Conservation (phyloP, 1,284 basidiomycete species). For the Peniophora sp. region DNA sequence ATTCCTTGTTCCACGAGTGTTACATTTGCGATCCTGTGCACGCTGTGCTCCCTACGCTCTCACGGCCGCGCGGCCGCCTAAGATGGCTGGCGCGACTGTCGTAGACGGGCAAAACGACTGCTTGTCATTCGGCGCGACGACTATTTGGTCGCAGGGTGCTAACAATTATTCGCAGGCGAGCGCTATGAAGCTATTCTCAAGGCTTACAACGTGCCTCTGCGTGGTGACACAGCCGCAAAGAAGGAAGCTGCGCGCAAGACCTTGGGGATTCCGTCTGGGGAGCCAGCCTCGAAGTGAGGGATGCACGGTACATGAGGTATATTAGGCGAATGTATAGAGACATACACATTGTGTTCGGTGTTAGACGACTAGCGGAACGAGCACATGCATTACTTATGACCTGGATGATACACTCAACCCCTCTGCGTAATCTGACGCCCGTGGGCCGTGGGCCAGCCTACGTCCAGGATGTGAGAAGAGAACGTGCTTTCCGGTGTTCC, state of each 20-base stretch:
- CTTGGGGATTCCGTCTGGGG: slow-evolving; percentile 22
- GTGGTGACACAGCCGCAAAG: slow-evolving; percentile 28
- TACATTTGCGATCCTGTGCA: background rate
- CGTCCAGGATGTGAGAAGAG: slow-evolving; percentile 57
- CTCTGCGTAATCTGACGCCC: slow-evolving; percentile 42
- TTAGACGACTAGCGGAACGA: too few relatives aligned
- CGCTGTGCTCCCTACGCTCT: background rate
- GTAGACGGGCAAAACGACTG: too few relatives aligned
- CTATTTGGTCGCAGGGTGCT: too few relatives aligned
- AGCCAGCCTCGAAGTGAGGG: too few relatives aligned
- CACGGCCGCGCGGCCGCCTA: background rate
- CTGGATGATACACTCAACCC: slow-evolving; percentile 29
- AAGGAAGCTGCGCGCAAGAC: slow-evolving; percentile 27
- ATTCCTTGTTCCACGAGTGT: background rate
- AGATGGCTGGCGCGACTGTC: too few relatives aligned
- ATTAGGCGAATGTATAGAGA: too few relatives aligned
- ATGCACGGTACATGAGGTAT: too few relatives aligned
- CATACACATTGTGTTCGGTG: too few relatives aligned
- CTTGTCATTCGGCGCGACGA: too few relatives aligned
- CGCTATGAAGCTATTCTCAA: slow-evolving; percentile 29
- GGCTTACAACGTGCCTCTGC: slow-evolving; percentile 24
- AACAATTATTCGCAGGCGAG: slow-evolving; percentile 21
- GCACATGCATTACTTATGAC: too few relatives aligned
- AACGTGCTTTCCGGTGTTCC: slow-evolving; percentile 71
- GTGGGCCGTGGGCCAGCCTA: slow-evolving; percentile 57